Base-by-base conservation (phyloP, 305 asterid genomes). In the Fraxinus platypoda region DNA sequence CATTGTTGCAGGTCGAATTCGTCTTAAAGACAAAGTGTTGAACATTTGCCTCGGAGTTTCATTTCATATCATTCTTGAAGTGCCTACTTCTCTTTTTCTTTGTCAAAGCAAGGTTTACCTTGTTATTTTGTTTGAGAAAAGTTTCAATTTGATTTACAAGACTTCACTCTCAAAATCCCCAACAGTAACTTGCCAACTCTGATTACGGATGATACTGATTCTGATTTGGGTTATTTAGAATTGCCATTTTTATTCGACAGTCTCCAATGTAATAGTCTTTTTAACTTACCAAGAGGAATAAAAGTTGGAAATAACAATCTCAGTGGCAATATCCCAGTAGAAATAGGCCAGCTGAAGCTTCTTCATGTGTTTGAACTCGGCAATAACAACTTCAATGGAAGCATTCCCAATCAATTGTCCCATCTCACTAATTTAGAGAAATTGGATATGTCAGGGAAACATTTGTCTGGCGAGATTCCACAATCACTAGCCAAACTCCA, bases 381-480 rank as follows among this genome's bases (percentile, higher is more conserved):
- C 78, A 17, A 35, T 71, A 92, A 92, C 85, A 37, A 62, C 8
- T 91, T 92, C 80, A 82, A 31, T 0, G 93, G 94, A 11, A 72
- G 86, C 31, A 91, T 92, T 33, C 94, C 97, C 0, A 15, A 15
- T 17, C 41, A 88, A 21, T 73, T 91, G n/a, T 91, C 94, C 0
- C 26, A 49, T 2, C 91, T 92, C 3, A 82, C 84, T 13, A 85
- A 85, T 74, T 72, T 92, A 82, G 87, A 87, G 88, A 88, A 17
- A 57, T 5, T 92, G 87, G 91, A 92, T 15, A 33, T 91, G 86
- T 91, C 93, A 0, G 80, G 85, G 19, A 91, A 91, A 70, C 84
- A 79, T 82, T 82, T 92, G 11, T 8, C 80, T 0, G 97, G 97
- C 0, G 74, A 82, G 89, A 91, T 92, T 28, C 94, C 94, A 3